These are phyloP conservation scores for Megacollybia marginata DNA, from an alignment of 768 basidiomycete species.

Conservation along the genomic window DNA sequence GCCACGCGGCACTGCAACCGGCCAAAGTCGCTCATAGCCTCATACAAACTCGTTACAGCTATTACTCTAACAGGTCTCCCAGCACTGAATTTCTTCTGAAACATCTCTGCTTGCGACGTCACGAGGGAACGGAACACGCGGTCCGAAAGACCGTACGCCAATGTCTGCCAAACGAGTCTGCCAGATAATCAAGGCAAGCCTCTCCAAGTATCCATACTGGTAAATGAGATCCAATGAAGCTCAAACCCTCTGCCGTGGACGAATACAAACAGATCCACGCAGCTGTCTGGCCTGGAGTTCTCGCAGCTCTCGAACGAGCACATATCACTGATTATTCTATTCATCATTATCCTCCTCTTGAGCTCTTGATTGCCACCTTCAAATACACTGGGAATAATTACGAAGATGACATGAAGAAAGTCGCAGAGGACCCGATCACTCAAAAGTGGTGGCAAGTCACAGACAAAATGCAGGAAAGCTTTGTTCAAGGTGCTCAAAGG, in stretches of 20 bases:
- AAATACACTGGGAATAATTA: conserved; percentile 66
- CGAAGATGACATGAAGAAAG: conserved; percentile 54
- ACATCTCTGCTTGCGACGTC: too few relatives aligned
- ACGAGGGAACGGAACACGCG: neutral
- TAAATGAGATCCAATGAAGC: conserved; percentile 22
- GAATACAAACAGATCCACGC: conserved; percentile 57
- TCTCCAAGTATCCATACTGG: neutral
- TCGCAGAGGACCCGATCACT: conserved; percentile 64
- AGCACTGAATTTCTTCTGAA: too few relatives aligned
- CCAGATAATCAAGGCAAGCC: conserved; percentile 60
- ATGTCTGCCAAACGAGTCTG: conserved; percentile 51
- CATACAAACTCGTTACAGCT: too few relatives aligned
- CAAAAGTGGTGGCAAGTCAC: conserved; percentile 72
- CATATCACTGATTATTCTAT: conserved; percentile 76
- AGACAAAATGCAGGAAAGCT: conserved; percentile 72
- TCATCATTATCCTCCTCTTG: conserved; percentile 53
- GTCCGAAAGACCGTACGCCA: neutral
- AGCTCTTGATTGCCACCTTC: conserved; percentile 72
- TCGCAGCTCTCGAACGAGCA: conserved; percentile 51
- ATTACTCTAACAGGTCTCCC: too few relatives aligned
- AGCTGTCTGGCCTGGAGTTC: conserved; percentile 62
- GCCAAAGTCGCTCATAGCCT: too few relatives aligned
- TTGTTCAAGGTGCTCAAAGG: conserved; percentile 61
- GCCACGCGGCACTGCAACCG: too few relatives aligned
- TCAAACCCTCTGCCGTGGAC: conserved; percentile 42